Conservation (phyloP, 1,284 basidiomycete species). For the Cronartium ribicola region DNA sequence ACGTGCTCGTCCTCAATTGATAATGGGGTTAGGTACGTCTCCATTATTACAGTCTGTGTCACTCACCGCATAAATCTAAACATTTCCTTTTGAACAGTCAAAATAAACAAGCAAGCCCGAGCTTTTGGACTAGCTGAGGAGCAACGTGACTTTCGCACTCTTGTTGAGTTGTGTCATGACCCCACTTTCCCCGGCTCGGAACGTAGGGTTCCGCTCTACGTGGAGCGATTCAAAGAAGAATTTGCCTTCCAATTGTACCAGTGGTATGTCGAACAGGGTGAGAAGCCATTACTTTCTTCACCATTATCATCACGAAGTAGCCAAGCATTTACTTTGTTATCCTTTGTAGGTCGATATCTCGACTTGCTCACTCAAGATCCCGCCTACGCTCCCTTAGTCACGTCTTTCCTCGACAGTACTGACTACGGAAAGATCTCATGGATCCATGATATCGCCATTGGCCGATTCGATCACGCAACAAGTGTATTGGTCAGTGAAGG, state of each 20-base stretch:
- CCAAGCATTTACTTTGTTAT: background rate
- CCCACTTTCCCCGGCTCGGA: slow-evolving; percentile 44
- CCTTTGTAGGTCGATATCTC: slow-evolving; percentile 59
- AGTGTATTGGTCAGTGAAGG: slow-evolving; percentile 64
- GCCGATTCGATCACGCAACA: slow-evolving; percentile 65
- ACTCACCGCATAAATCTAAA: slow-evolving; percentile 11
- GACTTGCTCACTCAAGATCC: slow-evolving; percentile 51
- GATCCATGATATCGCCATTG: slow-evolving; percentile 79
- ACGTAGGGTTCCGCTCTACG: slow-evolving; percentile 59
- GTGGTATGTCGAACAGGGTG: slow-evolving; percentile 59
- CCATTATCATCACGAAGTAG: background rate
- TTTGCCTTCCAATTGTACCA: slow-evolving; percentile 84
- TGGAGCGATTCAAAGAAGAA: slow-evolving; percentile 71
- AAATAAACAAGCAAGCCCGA: slow-evolving; percentile 49
- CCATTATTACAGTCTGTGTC: background rate
- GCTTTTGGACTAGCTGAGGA: slow-evolving; percentile 54
- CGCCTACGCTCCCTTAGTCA: slow-evolving; percentile 21
- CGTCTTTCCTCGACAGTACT: slow-evolving; percentile 23
- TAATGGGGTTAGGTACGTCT: slow-evolving; percentile 68
- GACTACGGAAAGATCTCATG: slow-evolving; percentile 59
- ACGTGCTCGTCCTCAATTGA: slow-evolving; percentile 65
- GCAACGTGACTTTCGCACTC: slow-evolving; percentile 53
- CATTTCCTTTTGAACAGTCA: slow-evolving; percentile 42
- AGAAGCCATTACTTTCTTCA: slow-evolving; percentile 40
- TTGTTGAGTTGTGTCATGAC: slow-evolving; percentile 51